Evolutionary conservation across 2,329 filamentous ascomycete genomes (phyloP).

Genomic region (Fusarium drepaniforme): DNA sequence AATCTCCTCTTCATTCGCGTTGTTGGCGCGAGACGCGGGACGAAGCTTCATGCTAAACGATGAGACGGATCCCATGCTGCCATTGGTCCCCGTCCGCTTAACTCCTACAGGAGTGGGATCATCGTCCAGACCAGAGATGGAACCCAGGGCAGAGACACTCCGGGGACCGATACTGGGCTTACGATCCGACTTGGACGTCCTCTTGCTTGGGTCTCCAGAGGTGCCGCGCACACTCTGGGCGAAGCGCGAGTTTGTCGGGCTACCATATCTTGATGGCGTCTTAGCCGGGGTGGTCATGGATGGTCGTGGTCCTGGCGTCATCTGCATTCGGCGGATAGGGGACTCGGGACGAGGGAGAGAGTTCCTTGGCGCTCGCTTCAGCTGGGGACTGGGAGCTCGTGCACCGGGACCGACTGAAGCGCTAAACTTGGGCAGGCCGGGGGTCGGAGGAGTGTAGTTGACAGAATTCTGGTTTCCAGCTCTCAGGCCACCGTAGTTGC

Average conservation of each 20-base stretch:
- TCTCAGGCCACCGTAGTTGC: conserved; percentile 66
- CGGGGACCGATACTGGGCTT: conserved; percentile 66
- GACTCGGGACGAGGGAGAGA: conserved; percentile 92
- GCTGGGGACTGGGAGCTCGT: conserved; percentile 77
- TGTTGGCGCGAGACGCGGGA: conserved; percentile 65
- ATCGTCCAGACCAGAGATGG: conserved; percentile 66
- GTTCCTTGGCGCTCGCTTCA: conserved; percentile 75
- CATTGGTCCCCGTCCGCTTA: conserved; percentile 66
- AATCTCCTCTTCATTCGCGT: conserved; percentile 76
- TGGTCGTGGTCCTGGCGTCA: conserved; percentile 70
- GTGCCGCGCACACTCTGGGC: conserved; percentile 73
- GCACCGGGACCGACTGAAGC: conserved; percentile 83
- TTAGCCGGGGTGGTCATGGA: conserved; percentile 65
- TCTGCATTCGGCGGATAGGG: conserved; percentile 77
- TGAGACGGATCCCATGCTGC: conserved; percentile 65
- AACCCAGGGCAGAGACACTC: conserved; percentile 71
- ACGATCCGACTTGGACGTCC: conserved; percentile 58
- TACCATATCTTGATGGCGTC: conserved; percentile 50
- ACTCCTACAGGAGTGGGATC: conserved; percentile 66
- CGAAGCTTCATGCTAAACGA: conserved; percentile 66
- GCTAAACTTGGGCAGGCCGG: conserved; percentile 82
- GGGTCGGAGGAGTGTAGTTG: conserved; percentile 73
- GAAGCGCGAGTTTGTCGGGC: conserved; percentile 66
- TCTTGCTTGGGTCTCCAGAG: conserved; percentile 72
- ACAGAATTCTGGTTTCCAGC: conserved; percentile 68